A percentile compares a stretch with the other conserved stretches of the same genome.
phyloP scores from a whole-genome alignment of 1,284 basidiomycete species.

The Melampsora allii-populina region DNA sequence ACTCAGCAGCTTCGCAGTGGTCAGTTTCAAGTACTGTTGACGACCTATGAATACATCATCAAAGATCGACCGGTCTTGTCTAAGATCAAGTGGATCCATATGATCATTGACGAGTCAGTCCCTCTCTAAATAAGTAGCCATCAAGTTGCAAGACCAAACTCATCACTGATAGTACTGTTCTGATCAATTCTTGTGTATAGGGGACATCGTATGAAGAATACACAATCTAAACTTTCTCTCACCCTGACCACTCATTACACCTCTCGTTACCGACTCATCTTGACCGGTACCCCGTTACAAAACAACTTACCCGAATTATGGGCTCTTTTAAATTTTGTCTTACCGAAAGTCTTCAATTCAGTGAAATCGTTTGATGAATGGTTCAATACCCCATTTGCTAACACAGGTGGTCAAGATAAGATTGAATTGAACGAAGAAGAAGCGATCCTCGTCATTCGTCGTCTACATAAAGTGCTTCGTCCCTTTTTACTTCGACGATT shows the following conservation, averaged over 20 bases:
- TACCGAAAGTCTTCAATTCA: constrained; percentile 98
- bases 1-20: constrained; percentile 56
- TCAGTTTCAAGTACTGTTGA: constrained; percentile 91
- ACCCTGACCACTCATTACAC: constrained; percentile 92
- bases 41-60: constrained; percentile 99
- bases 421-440: constrained; percentile 99
- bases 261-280: constrained; percentile 88
- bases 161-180: neutral
- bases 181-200: constrained; percentile 47
- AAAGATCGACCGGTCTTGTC: constrained; percentile 87
- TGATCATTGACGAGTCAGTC: constrained; percentile 86
- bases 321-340: constrained; percentile 95
- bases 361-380: constrained; percentile 99
- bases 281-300: constrained; percentile 90
- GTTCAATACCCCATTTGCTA: constrained; percentile 99
- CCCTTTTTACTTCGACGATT: constrained; percentile 93
- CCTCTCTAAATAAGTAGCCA: neutral
- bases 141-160: constrained; percentile 48
- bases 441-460: constrained; percentile 92
- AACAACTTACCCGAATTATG: constrained; percentile 98
- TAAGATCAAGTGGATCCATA: constrained; percentile 95
- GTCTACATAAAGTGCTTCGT: constrained; percentile 95
- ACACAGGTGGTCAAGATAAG: constrained; percentile 92
- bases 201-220: constrained; percentile 99
- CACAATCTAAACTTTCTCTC: constrained; percentile 87